Percentiles rank a stretch among this genome's conserved stretches.
phyloP scores from a whole-genome alignment of 2,329 filamentous ascomycete species.

The Phoma sp. region DNA sequence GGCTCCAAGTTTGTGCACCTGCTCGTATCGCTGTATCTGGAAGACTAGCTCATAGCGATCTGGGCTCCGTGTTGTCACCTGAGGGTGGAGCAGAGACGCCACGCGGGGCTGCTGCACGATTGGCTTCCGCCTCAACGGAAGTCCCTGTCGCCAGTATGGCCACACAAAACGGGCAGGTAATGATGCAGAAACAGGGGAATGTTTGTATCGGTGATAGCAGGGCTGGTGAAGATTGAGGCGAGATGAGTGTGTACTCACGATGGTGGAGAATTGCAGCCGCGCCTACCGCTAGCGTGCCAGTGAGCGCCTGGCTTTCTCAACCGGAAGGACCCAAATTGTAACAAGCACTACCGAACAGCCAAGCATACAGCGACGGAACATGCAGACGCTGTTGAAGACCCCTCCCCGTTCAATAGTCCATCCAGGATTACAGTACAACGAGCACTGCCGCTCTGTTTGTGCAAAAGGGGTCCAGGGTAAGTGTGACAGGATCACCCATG shows the following conservation, averaged over 20 bases:
- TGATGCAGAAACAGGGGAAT: not conserved
- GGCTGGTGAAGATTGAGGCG: constrained; percentile 1
- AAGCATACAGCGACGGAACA: not conserved
- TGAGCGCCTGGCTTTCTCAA: constrained; percentile 7
- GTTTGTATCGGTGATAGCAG: not conserved
- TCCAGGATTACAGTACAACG: not conserved
- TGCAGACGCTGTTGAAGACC: constrained; percentile 8
- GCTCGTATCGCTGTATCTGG: constrained; percentile 8
- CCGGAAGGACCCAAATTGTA: not conserved
- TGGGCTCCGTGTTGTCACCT: constrained; percentile 9
- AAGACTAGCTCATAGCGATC: constrained; percentile 2
- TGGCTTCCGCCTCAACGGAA: constrained; percentile 9
- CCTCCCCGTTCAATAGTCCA: constrained; percentile 1
- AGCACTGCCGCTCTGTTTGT: constrained; percentile 13
- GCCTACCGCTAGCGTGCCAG: constrained; percentile 19
- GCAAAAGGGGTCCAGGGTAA: constrained; percentile 31
- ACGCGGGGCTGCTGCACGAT: constrained; percentile 11
- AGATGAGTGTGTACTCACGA: constrained; percentile 1
- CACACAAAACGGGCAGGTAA: not conserved
- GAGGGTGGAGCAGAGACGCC: constrained; percentile 13
- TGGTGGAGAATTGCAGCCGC: constrained; percentile 4
- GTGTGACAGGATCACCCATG: constrained; percentile 21
- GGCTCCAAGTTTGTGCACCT: constrained; percentile 5
- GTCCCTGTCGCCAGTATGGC: not conserved
- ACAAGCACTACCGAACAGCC: constrained; percentile 2